Evolutionary conservation across 1,139 yeast genomes (phyloP), one percentile per base, ranked within the genome.

Genomic region (Yamadazyma friedrichii): DNA sequence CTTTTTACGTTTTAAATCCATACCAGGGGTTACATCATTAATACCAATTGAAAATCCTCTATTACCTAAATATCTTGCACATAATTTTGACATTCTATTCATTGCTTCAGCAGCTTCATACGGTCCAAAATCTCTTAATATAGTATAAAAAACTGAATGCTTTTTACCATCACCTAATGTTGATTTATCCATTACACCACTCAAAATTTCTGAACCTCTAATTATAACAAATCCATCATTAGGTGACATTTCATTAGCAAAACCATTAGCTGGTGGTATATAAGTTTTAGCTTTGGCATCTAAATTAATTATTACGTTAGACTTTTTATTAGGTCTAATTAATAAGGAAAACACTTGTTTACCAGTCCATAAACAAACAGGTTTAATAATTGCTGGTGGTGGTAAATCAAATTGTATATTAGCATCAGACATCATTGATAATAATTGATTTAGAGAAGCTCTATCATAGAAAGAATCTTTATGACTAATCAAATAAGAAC

Each of bases 31-130:
- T 33, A 94, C 99, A 66, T 94, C 99, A 54, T 84, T 86, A 54
- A 94, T 91, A 67, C 99, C 99, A 59, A 94, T 94, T 1, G 96
- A 88, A 56, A 94, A 94, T 0, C 99, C 99, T 45, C 97, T 76
- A 56, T 91, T 88, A 47, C 98, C 98, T 57, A 94, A 72, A 61
- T 69, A 94, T 55, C 99, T 74, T 1, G 98, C 98, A 73, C 98
- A 91, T 55, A 94, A 68, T 62, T 94, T 94, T 17, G 99, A 96
- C 98, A 94, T 91, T 61, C 98, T 75, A 62, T 94, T 93, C 98
- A 94, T 94, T 11, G 98, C 96, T 29, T 68, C 71, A 2, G 97
- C 97, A 2, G 98, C 98, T 54, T 87, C 97, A 49, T 83, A 84
- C 2, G 98, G 88, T 9, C 99, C 98, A 62, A 84, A 91, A 61